Conservation (phyloP, 1,284 basidiomycete genomes). For the Blastosporella zonata region DNA sequence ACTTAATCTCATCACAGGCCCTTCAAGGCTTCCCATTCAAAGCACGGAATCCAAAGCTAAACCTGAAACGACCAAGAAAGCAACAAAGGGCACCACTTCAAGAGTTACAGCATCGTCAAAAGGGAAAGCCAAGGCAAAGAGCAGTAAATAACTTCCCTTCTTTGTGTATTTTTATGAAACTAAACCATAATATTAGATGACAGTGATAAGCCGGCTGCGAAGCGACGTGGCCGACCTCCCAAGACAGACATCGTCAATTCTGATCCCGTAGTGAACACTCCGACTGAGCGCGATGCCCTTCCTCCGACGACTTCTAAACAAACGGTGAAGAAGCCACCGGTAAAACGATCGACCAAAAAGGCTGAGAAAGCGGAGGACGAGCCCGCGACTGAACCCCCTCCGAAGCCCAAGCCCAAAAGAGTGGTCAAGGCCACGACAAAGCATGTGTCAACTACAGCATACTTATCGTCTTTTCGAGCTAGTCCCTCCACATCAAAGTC, state of each 20-base stretch:
- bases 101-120: background rate
- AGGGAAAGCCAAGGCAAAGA: background rate
- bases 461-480: background rate
- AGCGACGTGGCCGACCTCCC: background rate
- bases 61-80: constrained; percentile 1
- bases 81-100: background rate
- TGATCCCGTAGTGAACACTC: background rate
- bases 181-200: background rate
- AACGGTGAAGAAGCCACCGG: background rate
- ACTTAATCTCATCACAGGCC: constrained; percentile 4
- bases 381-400: background rate
- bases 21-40: background rate
- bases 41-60: background rate
- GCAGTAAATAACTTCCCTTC: background rate
- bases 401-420: background rate
- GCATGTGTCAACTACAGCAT: background rate
- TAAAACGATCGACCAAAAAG: background rate
- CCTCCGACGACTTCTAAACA: background rate
- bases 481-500: background rate
- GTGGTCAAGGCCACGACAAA: background rate
- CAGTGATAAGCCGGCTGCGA: background rate
- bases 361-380: background rate
- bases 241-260: background rate
- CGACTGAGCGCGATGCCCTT: background rate
- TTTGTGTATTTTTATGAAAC: background rate